Conservation (phyloP, 1,139 yeast species). For the Sugiyamaella paludigena region DNA sequence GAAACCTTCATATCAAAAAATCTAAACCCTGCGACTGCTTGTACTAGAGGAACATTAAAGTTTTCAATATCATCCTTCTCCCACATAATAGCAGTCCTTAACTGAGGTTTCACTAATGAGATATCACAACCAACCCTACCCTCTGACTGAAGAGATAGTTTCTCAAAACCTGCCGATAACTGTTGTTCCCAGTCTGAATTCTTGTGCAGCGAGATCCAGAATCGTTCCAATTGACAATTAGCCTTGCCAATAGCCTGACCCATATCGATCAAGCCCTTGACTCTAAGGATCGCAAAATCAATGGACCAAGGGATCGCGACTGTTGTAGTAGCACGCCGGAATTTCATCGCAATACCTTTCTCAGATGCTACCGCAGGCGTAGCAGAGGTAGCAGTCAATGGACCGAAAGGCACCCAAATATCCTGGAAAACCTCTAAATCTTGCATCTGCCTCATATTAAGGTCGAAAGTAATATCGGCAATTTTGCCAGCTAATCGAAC, state of each 20-base stretch:
- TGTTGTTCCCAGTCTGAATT: slow-evolving; percentile 71
- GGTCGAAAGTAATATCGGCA: slow-evolving; percentile 56
- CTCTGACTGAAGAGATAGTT: slow-evolving; percentile 52
- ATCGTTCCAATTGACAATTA: slow-evolving; percentile 50
- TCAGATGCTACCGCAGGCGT: background rate
- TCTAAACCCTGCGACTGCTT: slow-evolving; percentile 52
- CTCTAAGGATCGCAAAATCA: slow-evolving; percentile 54
- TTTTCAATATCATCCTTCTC: slow-evolving; percentile 31
- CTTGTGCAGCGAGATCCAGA: slow-evolving; percentile 66
- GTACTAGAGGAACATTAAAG: slow-evolving; percentile 59
- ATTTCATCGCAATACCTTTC: slow-evolving; percentile 45
- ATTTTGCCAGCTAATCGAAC: slow-evolving; percentile 50
- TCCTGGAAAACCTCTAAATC: slow-evolving; percentile 81
- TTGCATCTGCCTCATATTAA: slow-evolving; percentile 81
- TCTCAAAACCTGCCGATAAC: slow-evolving; percentile 58
- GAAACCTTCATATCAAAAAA: slow-evolving; percentile 59
- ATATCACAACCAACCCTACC: slow-evolving; percentile 80
- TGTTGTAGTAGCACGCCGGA: slow-evolving; percentile 61
- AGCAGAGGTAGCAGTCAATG: background rate
- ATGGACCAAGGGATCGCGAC: slow-evolving; percentile 75
- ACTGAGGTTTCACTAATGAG: slow-evolving; percentile 48
- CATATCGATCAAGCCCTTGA: slow-evolving; percentile 62
- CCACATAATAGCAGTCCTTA: slow-evolving; percentile 75
- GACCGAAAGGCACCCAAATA: slow-evolving; percentile 64
- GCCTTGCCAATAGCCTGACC: slow-evolving; percentile 82